Base-by-base conservation (phyloP, 495 filamentous ascomycete genomes). In the Astrothelium macrocarpum region DNA sequence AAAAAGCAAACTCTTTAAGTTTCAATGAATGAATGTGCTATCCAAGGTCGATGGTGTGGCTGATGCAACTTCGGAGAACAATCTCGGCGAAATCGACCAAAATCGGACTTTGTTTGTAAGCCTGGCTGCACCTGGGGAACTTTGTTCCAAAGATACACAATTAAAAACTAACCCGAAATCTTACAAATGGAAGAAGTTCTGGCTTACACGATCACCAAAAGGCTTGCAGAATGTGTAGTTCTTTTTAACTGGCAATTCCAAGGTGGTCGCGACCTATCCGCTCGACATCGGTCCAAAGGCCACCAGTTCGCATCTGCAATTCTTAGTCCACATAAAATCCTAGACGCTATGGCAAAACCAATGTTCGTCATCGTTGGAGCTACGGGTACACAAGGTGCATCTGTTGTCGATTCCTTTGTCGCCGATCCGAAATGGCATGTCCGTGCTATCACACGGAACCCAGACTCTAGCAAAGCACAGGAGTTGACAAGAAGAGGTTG, bases 361-460 rank as follows among this genome's bases (percentile, higher is more conserved):
- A 56, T 16, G 7, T 3, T 56, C 16, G 20, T 26, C 46, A 73
- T 79, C 58, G 63, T 79, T 39, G 76, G 78, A 9, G 74, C 73
- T 3, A 80, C 78, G 9, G 78, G 78, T 34, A 77, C 71, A 59
- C 78, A 80, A 64, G 78, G 78, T 64, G 73, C 73, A 32, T 76
- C 75, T 9, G 77, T 80, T 25, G 76, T 72, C 25, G 64, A 71
- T 2, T 64, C 70, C 36, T 79, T 79, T 67, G 71, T 78, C 46
- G 59, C 67, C 16, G 31, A 39, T 20, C 65, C 58, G 23, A 43
- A 58, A 11, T 69, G 53, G 53, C 32, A 65, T 25, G 72, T 83
- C 32, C 75, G 81, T 39, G 81, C 76, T 18, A 65, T 80, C 53
- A 81, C 80, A 1, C 79, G 81, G 26, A 74, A 81, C 49, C 71